Percentiles rank a stretch among this genome's conserved stretches.
phyloP scores from a whole-genome alignment of 2,329 filamentous ascomycete genomes.

The Epichloe glyceriae region DNA sequence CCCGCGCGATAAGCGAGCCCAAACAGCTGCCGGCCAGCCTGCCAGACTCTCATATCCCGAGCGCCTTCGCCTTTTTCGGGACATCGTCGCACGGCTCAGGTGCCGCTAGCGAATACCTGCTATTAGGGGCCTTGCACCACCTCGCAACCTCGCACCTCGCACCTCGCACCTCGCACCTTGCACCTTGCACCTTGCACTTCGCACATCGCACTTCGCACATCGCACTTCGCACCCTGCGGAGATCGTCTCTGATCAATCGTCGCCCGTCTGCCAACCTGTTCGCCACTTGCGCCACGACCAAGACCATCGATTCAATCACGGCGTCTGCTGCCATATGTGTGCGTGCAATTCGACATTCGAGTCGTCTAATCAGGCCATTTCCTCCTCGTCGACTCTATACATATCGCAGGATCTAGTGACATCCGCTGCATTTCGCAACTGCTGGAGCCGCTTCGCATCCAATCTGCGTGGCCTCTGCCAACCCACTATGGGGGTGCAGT shows the following conservation, averaged over 20 bases:
- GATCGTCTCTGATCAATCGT: not conserved
- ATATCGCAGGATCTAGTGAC: conserved; percentile 2
- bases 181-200: not conserved
- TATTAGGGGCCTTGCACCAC: conserved; percentile 1
- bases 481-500: conserved; percentile 11
- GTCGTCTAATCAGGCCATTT: not conserved
- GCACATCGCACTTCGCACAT: not conserved
- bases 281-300: not conserved
- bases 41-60: not conserved
- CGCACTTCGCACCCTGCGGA: not conserved
- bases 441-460: conserved; percentile 1
- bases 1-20: not conserved
- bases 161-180: not conserved
- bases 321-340: not conserved
- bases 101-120: conserved; percentile 6
- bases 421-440: conserved; percentile 1
- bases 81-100: conserved; percentile 6
- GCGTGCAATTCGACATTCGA: not conserved
- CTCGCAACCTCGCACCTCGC: not conserved
- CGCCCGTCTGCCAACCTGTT: not conserved
- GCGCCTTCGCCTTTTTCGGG: conserved; percentile 1
- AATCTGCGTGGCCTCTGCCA: conserved; percentile 1
- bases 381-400: conserved; percentile 1
- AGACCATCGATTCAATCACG: not conserved
- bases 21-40: not conserved